Evolutionary conservation across 1,284 basidiomycete species (phyloP), one percentile per base, ranked within the genome.

Genomic region (Cystobasidium slooffiae): DNA sequence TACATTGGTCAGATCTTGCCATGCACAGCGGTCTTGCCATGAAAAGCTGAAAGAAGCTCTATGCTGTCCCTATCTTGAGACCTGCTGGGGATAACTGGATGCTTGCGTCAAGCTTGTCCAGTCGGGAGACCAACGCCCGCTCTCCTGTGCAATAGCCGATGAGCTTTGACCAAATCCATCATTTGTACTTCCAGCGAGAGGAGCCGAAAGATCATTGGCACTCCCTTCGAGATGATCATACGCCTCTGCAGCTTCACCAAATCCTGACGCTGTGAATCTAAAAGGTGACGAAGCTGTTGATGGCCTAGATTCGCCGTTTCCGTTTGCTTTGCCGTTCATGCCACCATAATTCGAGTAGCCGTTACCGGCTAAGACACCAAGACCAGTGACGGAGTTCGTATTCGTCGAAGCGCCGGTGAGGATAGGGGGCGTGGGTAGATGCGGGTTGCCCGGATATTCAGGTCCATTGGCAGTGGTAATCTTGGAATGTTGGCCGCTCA

Each of bases 91-190:
- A 41, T 59, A 43, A 22, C 16, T 59, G 7, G 56, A 9, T 6
- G 39, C 56, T n/a, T 68, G 66, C 6, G 66, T 43, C n/a, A 68
- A 44, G 53, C 39, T 72, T 22, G 63, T 62, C 69, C 69, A 72
- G 41, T 72, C 69, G 3, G 69, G 61, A 31, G 68, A 69, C 68
- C 68, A 69, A 16, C 24, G 37, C n/a, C 55, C 58, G 5, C 41
- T 16, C n/a, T 69, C 68, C 16, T 14, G 31, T 12, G 37, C 12
- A 6, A 31, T 46, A n/a, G 41, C n/a, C 20, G 68, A 44, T 39
- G 24, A 22, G n/a, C 41, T 44, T 61, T 61, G 43, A 12, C 47
- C 61, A 18, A 31, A 31, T 3, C 6, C 14, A 24, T 8, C 18
- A 44, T 58, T 39, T 7, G 52, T n/a, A 47, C 56, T 56, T 46